Evolutionary conservation across 2,329 filamentous ascomycete genomes (phyloP).

Genomic region (Venturia carpophila): DNA sequence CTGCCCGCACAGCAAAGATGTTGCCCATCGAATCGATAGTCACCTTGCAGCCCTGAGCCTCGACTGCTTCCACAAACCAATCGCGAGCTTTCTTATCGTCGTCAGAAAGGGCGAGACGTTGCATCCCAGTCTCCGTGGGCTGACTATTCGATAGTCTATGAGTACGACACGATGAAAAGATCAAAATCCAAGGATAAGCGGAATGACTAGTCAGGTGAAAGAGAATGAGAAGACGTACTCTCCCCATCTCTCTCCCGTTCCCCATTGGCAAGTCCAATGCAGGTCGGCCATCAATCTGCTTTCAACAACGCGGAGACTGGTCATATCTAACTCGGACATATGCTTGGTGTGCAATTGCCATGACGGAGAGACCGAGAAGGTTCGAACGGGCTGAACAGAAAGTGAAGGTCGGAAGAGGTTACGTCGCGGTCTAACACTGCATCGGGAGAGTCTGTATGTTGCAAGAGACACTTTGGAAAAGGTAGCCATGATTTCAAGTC

Average conservation of each 20-base stretch:
- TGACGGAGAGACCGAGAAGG: not conserved
- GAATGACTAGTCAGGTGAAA: not conserved
- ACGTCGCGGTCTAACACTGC: not conserved
- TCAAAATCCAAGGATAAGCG: not conserved
- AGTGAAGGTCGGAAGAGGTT: not conserved
- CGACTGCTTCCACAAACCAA: constrained; percentile 63
- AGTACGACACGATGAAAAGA: not conserved
- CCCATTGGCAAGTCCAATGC: constrained; percentile 60
- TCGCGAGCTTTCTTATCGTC: constrained; percentile 63
- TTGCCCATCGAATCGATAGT: constrained; percentile 72
- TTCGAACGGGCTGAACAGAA: not conserved
- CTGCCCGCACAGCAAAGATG: constrained; percentile 65
- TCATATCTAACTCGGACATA: constrained; percentile 46
- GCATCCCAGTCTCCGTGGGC: constrained; percentile 66
- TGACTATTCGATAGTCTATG: constrained; percentile 28
- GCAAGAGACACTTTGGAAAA: not conserved
- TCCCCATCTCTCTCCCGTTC: constrained; percentile 59
- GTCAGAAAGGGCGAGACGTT: constrained; percentile 62
- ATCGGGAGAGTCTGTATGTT: not conserved
- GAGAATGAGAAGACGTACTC: constrained; percentile 40
- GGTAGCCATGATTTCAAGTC: not conserved
- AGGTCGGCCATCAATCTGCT: constrained; percentile 55
- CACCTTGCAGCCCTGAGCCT: constrained; percentile 57
- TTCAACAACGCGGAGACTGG: constrained; percentile 49
- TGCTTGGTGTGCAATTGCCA: constrained; percentile 36